phyloP scores from a whole-genome alignment of 23 red algal species.

The Chondrus crispus region DNA sequence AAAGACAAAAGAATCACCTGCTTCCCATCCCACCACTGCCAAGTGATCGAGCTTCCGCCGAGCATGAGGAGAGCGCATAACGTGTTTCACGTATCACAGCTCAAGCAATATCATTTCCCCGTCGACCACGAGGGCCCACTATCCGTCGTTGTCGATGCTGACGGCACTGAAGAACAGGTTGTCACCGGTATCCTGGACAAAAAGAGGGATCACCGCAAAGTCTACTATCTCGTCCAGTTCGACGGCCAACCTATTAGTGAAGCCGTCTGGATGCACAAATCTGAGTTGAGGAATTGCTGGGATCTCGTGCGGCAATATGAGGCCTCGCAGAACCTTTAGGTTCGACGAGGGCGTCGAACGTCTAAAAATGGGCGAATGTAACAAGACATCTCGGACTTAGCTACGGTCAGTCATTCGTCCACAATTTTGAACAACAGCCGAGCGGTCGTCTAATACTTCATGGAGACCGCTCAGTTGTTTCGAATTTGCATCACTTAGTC shows the following conservation, averaged over 20 bases:
- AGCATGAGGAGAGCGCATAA: slow-evolving; percentile 26
- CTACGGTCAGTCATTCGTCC: too few relatives aligned
- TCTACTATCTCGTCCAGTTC: slow-evolving; percentile 26
- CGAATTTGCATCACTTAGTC: too few relatives aligned
- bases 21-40: too few relatives aligned
- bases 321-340: not conserved
- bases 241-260: not conserved
- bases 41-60: slow-evolving; percentile 9
- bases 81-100: slow-evolving; percentile 17
- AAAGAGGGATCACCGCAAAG: not conserved
- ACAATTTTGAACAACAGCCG: too few relatives aligned
- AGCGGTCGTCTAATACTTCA: too few relatives aligned
- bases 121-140: not conserved
- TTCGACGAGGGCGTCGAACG: not conserved
- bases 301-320: not conserved
- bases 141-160: slow-evolving; percentile 14
- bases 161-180: slow-evolving; percentile 15
- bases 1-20: too few relatives aligned
- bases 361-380: not conserved
- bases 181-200: not conserved
- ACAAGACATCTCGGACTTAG: too few relatives aligned
- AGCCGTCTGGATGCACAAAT: slow-evolving; percentile 40
- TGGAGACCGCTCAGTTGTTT: too few relatives aligned
- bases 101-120: not conserved
- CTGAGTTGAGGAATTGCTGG: not conserved